Base-by-base conservation (phyloP, 1,139 yeast species). In the Debaryomycetaceae sp. region DNA sequence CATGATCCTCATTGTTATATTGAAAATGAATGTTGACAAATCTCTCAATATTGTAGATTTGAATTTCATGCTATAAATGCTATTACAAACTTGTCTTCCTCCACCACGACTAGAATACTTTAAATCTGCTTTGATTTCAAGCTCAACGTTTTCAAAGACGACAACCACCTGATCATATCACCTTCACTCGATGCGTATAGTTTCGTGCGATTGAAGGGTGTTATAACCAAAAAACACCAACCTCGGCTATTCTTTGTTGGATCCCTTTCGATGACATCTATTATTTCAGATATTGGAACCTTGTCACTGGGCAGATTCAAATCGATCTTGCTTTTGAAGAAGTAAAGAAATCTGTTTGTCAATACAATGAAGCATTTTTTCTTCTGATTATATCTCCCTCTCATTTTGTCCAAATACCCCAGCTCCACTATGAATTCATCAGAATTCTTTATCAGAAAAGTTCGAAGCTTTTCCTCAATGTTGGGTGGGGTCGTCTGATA, bases 241-340 rank as follows among this genome's bases (percentile, higher is more conserved):
- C 55, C 52, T 48, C 71, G 76, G 7, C 74, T 57, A 43, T 63
- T 66, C 6, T 78, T 68, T 23, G 75, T 45, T 1, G 81, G 75
- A 45, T 79, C 83, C 38, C 78, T 57, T 49, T 80, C 85, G 37
- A 78, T 76, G 27, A 74, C 80, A 52, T 80, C 85, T 11, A 72
- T 58, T n/a, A 80, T 57, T 38, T 73, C 71, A 6, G 56, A 51
- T 6, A 75, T 55, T 5, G 59, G 55, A 6, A 77, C 60, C 36
- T 55, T 51, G 53, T 75, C 74, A 49, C 57, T 43, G 11, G 56
- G 50, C 37, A 48, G 44, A n/a, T 42, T 52, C n/a, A 40, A 50
- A 30, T 57, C 61, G 6, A 49, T 47, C 5, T 48, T 55, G 20
- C 57, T 55, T 51, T 75, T 77, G 66, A 72, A 75, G 48, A 78